Base-by-base conservation (phyloP, 495 filamentous ascomycete species). In the Neurospora cerealis region DNA sequence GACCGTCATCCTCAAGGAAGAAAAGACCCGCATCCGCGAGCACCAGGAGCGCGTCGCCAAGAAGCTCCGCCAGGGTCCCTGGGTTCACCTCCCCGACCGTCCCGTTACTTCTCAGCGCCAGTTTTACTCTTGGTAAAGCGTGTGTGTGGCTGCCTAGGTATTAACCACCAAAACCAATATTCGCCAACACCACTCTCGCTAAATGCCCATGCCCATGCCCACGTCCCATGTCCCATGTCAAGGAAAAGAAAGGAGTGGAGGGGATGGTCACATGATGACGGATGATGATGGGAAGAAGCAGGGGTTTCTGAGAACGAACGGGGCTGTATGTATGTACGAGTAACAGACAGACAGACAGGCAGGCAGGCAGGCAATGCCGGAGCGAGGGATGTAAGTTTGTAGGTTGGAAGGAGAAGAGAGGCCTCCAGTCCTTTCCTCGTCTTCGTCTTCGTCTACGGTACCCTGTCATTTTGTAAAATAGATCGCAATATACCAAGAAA, bases 1-100 rank as follows among this genome's bases (percentile, higher is more conserved):
- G n/a, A 89, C 91, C 0, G 81, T 98, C 21, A 76, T 97, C 6
- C 83, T 99, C 79, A 99, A 99, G 85, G 96, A 98, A 79, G 93
- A 98, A 81, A 90, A 90, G 80, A 98, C 96, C 1, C 86, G 93
- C 39, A 89, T 97, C 70, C 88, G 96, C 40, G 86, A 92, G 77
- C 90, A 91, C 80, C 83, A 92, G 73, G 94, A 97, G 78, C 86
- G 90, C 73, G 87, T 93, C 78, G 89, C 89, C 77, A 93, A 92
- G 81, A 83, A 89, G 80, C 84, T 88, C 60, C 89, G 89, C 77
- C 85, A 90, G 74, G 90, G 91, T 73, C 89, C 95, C 21, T 97
- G 94, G 95, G 87, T 91, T 32, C 92, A 92, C 77, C 83, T 98
- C 38, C 96, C 95, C 4, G 92, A 97, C 81, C 85, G 91, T 41